Evolutionary conservation across 345 rosid species (phyloP).

Genomic region (Sisymbrium altissimum): DNA sequence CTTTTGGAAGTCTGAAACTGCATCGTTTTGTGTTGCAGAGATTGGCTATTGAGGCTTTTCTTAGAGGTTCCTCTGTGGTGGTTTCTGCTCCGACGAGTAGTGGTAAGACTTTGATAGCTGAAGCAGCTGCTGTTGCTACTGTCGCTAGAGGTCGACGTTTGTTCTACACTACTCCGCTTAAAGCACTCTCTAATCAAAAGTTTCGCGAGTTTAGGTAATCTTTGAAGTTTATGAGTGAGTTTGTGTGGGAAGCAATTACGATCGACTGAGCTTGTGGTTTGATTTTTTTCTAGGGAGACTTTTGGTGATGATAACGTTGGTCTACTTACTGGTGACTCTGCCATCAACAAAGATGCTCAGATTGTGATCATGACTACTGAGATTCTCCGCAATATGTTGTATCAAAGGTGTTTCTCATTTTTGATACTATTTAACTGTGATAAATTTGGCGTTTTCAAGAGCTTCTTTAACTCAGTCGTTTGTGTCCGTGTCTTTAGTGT

Average conservation of each 20-base stretch:
- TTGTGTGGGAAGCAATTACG: neutral
- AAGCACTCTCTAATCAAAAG: slow-evolving; percentile 97
- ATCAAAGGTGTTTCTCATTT: slow-evolving; percentile 57
- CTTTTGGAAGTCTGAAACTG: neutral
- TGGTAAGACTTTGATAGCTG: slow-evolving; percentile 96
- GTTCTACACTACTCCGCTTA: slow-evolving; percentile 93
- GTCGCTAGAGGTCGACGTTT: slow-evolving; percentile 78
- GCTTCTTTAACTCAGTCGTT: neutral
- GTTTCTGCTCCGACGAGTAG: slow-evolving; percentile 98
- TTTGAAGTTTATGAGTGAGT: neutral
- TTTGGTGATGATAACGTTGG: slow-evolving; percentile 92
- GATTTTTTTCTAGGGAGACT: slow-evolving; percentile 48
- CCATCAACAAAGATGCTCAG: slow-evolving; percentile 80
- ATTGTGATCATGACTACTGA: slow-evolving; percentile 92
- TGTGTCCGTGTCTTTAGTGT: slow-evolving; percentile 47
- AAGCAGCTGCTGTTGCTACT: slow-evolving; percentile 90
- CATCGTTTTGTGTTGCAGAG: slow-evolving; percentile 46
- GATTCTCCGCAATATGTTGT: slow-evolving; percentile 93
- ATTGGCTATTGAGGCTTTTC: slow-evolving; percentile 72
- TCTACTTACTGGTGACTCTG: slow-evolving; percentile 90
- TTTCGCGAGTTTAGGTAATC: slow-evolving; percentile 90
- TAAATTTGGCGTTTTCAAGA: neutral
- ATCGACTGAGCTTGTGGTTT: slow-evolving; percentile 4
- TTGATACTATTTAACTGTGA: neutral
- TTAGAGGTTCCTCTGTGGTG: slow-evolving; percentile 83